Evolutionary conservation across 1,284 basidiomycete genomes (phyloP), one percentile per base, ranked within the genome.

Genomic region (Ganoderma resinaceum): DNA sequence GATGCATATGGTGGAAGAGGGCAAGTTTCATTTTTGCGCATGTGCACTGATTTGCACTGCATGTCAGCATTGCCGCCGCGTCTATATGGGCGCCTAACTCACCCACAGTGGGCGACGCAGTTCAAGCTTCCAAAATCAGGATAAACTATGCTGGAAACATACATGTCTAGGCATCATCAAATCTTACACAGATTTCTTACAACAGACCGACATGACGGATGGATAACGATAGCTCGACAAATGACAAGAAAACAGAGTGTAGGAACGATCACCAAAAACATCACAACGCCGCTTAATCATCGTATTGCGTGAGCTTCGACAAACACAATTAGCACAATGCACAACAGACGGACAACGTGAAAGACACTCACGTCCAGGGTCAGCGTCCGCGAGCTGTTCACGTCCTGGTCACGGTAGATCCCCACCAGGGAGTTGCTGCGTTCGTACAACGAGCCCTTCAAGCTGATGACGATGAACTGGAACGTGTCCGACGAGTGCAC

Each of bases 401-500:
- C 88, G 18, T 96, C 95, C 77, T 98, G 96, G 78, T 98, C 95
- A 26, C 97, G 88, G 79, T 96, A 97, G 59, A 98, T 96, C 8
- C 97, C 97, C 52, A 98, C 95, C 55, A 99, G 84, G 1, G 95
- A 95, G 76, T 96, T 89, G 31, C 96, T 95, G 31, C 92, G 89
- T 79, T 99, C 97, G 78, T 98, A 99, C 66, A 97, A 80, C 0
- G 93, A 92, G 20, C 93, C 91, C 78, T 97, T 99, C 78, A 99
- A 85, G 78, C 95, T 97, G 82, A 99, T 99, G 71, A 99, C 97
- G 71, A 99, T 91, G 80, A 99, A 99, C 79, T 98, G 97, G 85
- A 98, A 97, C 4, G 83, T 80, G 53, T 90, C 87, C 0, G 91
- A 92, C 1, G 95, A 90, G 73, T 96, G 94, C 23, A 87, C 82